Evolutionary conservation across 129 eudicot species (phyloP), one percentile per base, ranked within the genome.

Genomic region (Helianthus annuus): DNA sequence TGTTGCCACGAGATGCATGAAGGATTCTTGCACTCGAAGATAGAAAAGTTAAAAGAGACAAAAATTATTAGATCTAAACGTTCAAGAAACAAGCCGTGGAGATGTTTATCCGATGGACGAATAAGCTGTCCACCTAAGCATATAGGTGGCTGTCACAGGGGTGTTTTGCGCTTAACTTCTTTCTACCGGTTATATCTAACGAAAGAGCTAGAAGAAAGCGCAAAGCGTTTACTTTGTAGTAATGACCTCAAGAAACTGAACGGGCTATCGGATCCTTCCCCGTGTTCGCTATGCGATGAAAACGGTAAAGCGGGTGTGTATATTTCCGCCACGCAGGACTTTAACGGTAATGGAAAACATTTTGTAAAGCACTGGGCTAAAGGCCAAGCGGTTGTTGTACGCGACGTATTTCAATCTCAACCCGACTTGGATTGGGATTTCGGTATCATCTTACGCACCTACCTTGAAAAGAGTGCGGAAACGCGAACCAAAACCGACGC

Each of bases 361-460:
- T 90, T 89, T 54, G 89, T 79, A 78, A 79, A 77, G 38, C 98
- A 90, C 76, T 93, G 98, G 98, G 83, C 77, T 36, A 76, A 79
- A 63, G 92, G 97, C 51, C 92, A 90, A 19, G 96, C 96, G 6
- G 65, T 93, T 51, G 58, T 87, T 59, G 82, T 90, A 38, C 86
- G 83, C n/a, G 79, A 84, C 16, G 80, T 86, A 58, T 69, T 90
- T 44, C 72, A 64, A 22, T 44, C 69, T 73, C 76, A 64, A 44
- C 68, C 80, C 1, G 64, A 68, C 38, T 73, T 86, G 82, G 76
- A 81, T 36, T 94, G 97, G 98, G 91, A 85, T 70, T 91, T 91
- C 52, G 73, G 86, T 27, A 71, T 27, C 82, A 71, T 90, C 79
- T 80, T 94, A 48, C 78, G 82, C 39, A 72, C 74, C 12, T 94